A percentile compares a stretch with the other conserved stretches of the same genome.
phyloP scores from a whole-genome alignment of 768 basidiomycete species.

The Kockovaella imperatae region DNA sequence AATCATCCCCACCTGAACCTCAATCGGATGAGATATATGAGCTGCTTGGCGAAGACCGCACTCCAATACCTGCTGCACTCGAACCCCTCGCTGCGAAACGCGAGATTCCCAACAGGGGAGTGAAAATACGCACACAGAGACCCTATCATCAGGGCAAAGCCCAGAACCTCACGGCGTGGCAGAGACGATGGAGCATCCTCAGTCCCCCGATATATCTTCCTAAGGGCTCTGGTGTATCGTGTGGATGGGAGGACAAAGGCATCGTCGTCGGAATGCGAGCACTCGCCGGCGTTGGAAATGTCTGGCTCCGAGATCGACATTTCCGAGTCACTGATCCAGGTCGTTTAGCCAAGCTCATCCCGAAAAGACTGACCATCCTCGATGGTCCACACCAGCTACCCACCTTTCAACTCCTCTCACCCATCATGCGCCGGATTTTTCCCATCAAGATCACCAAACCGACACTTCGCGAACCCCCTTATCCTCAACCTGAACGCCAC shows the following conservation, averaged over 20 bases:
- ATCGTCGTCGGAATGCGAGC: conserved; percentile 15
- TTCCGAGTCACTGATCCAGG: background rate
- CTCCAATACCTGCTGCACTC: background rate
- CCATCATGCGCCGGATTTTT: conserved; percentile 13
- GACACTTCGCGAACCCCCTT: conserved; percentile 2
- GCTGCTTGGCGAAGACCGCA: background rate
- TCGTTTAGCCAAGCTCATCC: background rate
- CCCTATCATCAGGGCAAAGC: conserved; percentile 7
- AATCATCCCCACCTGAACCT: background rate
- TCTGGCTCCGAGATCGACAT: background rate
- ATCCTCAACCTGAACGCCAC: conserved; percentile 9
- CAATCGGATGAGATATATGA: no score
- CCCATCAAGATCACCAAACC: conserved; percentile 1
- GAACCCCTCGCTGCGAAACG: background rate
- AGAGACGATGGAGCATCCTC: background rate
- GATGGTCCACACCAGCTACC: background rate
- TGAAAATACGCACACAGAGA: conserved; percentile 1
- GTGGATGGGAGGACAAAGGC: conserved; percentile 25
- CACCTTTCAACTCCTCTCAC: conserved; percentile 4
- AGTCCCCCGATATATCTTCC: background rate
- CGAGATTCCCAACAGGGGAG: background rate
- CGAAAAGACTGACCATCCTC: background rate
- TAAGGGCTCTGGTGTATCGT: no score
- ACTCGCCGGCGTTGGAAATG: conserved; percentile 10
- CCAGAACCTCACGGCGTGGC: conserved; percentile 4